Evolutionary conservation across 1,284 basidiomycete genomes (phyloP).

Genomic region (Irpex rosettiformis): DNA sequence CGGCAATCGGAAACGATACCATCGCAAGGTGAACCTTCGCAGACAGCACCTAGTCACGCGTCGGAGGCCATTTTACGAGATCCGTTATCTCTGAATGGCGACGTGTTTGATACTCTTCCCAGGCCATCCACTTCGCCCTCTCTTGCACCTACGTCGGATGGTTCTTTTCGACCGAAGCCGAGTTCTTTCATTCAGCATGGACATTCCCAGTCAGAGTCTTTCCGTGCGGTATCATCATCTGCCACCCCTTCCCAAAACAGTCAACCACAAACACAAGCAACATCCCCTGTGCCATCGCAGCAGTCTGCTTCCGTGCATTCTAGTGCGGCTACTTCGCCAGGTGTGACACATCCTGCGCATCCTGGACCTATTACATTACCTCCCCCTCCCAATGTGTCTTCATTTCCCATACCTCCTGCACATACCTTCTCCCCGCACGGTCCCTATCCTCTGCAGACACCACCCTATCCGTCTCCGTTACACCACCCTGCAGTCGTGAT

Average conservation of each 20-base stretch:
- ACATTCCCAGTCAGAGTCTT: constrained; percentile 11
- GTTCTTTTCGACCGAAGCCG: not conserved
- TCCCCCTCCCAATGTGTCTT: constrained; percentile 45
- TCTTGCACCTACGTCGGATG: not conserved
- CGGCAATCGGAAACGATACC: constrained; percentile 1
- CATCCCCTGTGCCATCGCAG: not conserved
- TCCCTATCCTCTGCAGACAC: constrained; percentile 21
- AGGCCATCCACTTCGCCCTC: constrained; percentile 9
- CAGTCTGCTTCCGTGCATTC: not conserved
- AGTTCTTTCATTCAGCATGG: constrained; percentile 8
- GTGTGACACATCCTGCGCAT: constrained; percentile 43
- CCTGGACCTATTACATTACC: constrained; percentile 71
- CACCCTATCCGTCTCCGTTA: constrained; percentile 30
- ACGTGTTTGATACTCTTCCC: not conserved
- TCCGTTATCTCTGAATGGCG: not conserved
- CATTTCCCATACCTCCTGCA: constrained; percentile 36
- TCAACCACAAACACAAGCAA: constrained; percentile 3
- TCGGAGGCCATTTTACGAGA: constrained; percentile 1
- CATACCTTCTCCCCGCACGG: constrained; percentile 28
- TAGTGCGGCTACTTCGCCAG: constrained; percentile 2
- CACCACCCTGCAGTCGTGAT: constrained; percentile 31
- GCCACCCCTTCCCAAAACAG: not conserved
- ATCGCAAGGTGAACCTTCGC: not conserved
- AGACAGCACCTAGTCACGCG: not conserved
- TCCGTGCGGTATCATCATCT: not conserved